A percentile compares a stretch with the other conserved stretches of the same genome.
Conservation (phyloP, 352 stramenopile species). For the Phytophthora meadii region DNA sequence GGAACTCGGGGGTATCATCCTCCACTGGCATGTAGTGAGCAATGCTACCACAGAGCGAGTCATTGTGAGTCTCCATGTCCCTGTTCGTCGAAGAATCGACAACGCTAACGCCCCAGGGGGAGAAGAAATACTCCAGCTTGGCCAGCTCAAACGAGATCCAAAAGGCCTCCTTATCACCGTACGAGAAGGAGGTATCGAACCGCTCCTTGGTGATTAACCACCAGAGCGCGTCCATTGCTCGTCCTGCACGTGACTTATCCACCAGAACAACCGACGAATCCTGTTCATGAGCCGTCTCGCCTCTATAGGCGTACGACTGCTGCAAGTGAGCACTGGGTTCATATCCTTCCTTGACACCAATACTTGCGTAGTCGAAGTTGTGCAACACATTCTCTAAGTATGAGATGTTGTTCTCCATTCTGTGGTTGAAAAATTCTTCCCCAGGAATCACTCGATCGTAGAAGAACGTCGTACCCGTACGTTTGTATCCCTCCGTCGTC, state of each 20-base stretch:
- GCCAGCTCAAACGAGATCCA: slow-evolving; percentile 64
- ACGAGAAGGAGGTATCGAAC: slow-evolving; percentile 45
- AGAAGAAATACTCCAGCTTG: slow-evolving; percentile 59
- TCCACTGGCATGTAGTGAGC: slow-evolving; percentile 44
- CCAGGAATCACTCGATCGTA: slow-evolving; percentile 61
- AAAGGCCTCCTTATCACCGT: slow-evolving; percentile 59
- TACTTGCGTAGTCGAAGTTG: slow-evolving; percentile 52
- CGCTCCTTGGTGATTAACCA: slow-evolving; percentile 45
- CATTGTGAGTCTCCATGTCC: slow-evolving; percentile 44
- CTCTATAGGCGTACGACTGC: slow-evolving; percentile 52
- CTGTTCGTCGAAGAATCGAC: slow-evolving; percentile 43
- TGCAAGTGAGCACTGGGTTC: slow-evolving; percentile 46
- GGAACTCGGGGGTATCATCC: slow-evolving; percentile 41
- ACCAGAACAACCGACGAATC: slow-evolving; percentile 68
- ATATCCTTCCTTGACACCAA: slow-evolving; percentile 36
- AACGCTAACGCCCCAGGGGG: slow-evolving; percentile 49
- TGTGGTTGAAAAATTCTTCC: slow-evolving; percentile 39
- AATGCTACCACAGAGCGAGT: slow-evolving; percentile 51
- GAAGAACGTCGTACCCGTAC: slow-evolving; percentile 70
- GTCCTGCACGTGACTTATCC: slow-evolving; percentile 38
- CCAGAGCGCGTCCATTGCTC: slow-evolving; percentile 48
- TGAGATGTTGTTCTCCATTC: slow-evolving; percentile 38
- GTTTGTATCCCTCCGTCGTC: slow-evolving; percentile 43
- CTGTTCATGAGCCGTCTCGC: slow-evolving; percentile 50
- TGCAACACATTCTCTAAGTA: slow-evolving; percentile 52